Evolutionary conservation across 805 yeast genomes (phyloP), one percentile per base, ranked within the genome.

Genomic region (Starmerella potacharoeniae): DNA sequence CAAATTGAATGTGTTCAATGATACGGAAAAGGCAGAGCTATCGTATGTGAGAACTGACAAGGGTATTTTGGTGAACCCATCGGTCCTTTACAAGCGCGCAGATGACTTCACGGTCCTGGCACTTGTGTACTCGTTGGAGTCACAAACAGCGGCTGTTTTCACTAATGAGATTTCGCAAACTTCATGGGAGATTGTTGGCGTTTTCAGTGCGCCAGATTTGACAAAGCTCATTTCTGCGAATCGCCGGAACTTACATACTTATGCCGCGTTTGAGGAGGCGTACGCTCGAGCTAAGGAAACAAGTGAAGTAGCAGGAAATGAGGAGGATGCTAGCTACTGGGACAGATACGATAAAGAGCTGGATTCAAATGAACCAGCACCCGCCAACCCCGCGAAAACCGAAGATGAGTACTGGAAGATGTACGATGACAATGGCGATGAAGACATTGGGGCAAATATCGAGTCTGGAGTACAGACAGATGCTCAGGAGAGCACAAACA

Each of bases 131-230:
- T 46, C 49, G 2, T 40, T 49, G 8, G 55, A 52, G 30, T 33
- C 37, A 8, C 58, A 42, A 17, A 46, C 34, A 17, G 60, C 51
- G 1, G 55, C 55, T 9, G 48, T 59, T 4, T 55, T 54, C 49
- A 52, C 59, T 3, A 51, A 52, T 17, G 62, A 59, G 30, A 45
- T 57, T 17, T 47, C 53, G 16, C 56, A 54, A 22, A 49, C 44
- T 2, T 35, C 56, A 1, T 62, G 65, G 65, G 58, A 52, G 33
- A 31, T 62, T 17, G 51, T 61, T n/a, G 65, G 62, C 13, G 37
- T 55, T 4, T 53, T 59, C 29, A 29, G 55, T 5, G 11, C 56
- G 10, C 44, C 11, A 14, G 33, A 50, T 14, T 35, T 52, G 35
- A 36, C 5, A 8, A 11, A 10, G 41, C 52, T 33, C 39, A 44